Conservation (phyloP, 768 basidiomycete species). For the Auriscalpium vulgare region DNA sequence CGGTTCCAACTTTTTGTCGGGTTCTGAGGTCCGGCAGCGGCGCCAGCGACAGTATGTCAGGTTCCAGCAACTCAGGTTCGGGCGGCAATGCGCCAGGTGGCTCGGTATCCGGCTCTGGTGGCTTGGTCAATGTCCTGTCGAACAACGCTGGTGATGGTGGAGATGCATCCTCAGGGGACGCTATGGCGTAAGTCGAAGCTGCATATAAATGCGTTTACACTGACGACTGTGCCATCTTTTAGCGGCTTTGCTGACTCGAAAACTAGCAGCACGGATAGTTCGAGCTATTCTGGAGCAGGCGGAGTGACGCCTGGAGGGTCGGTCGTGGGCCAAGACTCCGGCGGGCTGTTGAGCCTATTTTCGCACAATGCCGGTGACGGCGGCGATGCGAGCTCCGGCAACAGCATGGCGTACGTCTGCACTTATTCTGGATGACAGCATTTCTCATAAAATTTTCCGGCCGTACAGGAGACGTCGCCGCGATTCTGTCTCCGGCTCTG, state of each 20-base stretch:
- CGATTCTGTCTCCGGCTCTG: not conserved
- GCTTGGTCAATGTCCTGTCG: conserved; percentile 23
- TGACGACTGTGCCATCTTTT: not conserved
- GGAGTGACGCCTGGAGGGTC: not conserved
- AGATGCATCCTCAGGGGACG: conserved; percentile 7
- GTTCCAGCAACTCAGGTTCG: conserved; percentile 9
- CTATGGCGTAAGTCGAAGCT: not conserved
- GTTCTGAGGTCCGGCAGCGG: no score
- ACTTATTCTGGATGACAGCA: no score
- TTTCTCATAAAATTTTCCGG: no score
- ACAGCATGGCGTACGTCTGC: not conserved
- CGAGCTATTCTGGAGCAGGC: not conserved
- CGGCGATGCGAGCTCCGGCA: conserved; percentile 16
- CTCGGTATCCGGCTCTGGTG: conserved; percentile 17
- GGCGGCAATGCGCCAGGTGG: conserved; percentile 14
- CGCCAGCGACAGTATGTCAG: not conserved
- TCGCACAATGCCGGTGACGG: conserved; percentile 25
- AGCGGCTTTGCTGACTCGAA: no score
- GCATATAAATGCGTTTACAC: not conserved
- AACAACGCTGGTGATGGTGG: conserved; percentile 21
- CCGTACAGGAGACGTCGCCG: not conserved
- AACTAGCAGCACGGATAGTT: not conserved
- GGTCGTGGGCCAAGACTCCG: not conserved
- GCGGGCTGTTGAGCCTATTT: conserved; percentile 23
- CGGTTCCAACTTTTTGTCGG: no score